Percentiles rank a stretch among this genome's conserved stretches.
phyloP scores from a whole-genome alignment of 495 filamentous ascomycete genomes.

The Penicillium chermesinum region DNA sequence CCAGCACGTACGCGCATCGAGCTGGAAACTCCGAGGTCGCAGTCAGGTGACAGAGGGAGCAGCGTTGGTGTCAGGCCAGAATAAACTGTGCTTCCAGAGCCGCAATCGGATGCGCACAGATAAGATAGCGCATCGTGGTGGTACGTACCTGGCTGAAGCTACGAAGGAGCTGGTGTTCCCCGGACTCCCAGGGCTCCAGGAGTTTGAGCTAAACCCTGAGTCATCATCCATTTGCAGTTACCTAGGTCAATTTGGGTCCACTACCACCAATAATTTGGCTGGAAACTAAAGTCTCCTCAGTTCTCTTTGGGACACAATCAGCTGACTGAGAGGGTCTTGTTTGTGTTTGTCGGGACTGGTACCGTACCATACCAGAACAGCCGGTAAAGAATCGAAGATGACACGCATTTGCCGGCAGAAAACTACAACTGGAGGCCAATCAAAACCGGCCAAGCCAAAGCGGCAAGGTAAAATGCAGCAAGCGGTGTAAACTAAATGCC shows the following conservation, averaged over 20 bases:
- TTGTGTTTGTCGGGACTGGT: neutral
- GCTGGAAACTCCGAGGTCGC: slow-evolving; percentile 15
- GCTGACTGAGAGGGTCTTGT: too few relatives aligned
- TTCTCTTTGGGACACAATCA: too few relatives aligned
- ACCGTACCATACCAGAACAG: neutral
- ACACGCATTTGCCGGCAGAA: neutral
- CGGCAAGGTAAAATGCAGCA: neutral
- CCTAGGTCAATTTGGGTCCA: too few relatives aligned
- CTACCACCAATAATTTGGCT: neutral
- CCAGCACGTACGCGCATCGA: neutral
- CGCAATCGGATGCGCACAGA: slow-evolving; percentile 19
- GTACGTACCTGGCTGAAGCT: neutral
- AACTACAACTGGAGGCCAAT: neutral
- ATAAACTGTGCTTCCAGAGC: slow-evolving; percentile 15
- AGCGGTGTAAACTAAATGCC: neutral
- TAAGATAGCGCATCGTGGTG: slow-evolving; percentile 1
- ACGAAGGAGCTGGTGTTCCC: too few relatives aligned
- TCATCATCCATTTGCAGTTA: neutral
- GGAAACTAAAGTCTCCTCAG: neutral
- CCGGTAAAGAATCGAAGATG: neutral
- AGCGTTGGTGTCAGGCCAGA: slow-evolving; percentile 2
- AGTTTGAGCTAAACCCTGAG: too few relatives aligned
- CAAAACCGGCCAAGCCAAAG: neutral
- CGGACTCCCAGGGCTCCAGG: too few relatives aligned
- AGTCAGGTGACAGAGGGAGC: slow-evolving; percentile 24